phyloP scores from a whole-genome alignment of 768 basidiomycete genomes.

The Jaapia argillacea region DNA sequence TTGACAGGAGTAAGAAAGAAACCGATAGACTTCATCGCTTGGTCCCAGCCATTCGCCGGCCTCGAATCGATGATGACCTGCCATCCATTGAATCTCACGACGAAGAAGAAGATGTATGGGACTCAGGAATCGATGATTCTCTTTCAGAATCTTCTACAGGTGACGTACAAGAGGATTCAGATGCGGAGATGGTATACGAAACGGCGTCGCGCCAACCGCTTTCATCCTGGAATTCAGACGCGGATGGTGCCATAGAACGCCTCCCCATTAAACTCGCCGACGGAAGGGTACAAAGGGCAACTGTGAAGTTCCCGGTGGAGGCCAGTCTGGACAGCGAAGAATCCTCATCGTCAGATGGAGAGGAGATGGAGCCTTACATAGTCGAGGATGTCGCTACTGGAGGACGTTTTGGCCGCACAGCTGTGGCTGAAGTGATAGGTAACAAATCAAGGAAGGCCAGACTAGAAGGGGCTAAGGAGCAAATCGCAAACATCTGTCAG shows the following conservation, averaged over 20 bases:
- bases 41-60: conserved; percentile 41
- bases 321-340: conserved; percentile 26
- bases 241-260: conserved; percentile 43
- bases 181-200: conserved; percentile 70
- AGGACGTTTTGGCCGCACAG: conserved; percentile 78
- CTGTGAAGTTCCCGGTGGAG: conserved; percentile 23
- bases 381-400: conserved; percentile 62
- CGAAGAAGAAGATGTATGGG: conserved; percentile 46
- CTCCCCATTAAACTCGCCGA: conserved; percentile 83
- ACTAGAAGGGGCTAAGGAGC: conserved; percentile 79
- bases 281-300: conserved; percentile 62
- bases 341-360: conserved; percentile 4
- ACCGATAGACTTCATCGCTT: conserved; percentile 60
- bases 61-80: conserved; percentile 42
- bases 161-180: conserved; percentile 18
- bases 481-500: conserved; percentile 88
- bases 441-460: conserved; percentile 56
- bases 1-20: conserved; percentile 74
- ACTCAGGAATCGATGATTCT: conserved; percentile 30
- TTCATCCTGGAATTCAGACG: conserved; percentile 33
- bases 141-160: conserved; percentile 11
- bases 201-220: conserved; percentile 41
- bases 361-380: conserved; percentile 19
- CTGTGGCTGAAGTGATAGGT: conserved; percentile 61
- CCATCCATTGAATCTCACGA: conserved; percentile 63